A percentile compares a stretch with the other conserved stretches of the same genome.
Evolutionary conservation across 2,329 filamentous ascomycete genomes (phyloP).

Genomic region (Endocalyx cinctus): DNA sequence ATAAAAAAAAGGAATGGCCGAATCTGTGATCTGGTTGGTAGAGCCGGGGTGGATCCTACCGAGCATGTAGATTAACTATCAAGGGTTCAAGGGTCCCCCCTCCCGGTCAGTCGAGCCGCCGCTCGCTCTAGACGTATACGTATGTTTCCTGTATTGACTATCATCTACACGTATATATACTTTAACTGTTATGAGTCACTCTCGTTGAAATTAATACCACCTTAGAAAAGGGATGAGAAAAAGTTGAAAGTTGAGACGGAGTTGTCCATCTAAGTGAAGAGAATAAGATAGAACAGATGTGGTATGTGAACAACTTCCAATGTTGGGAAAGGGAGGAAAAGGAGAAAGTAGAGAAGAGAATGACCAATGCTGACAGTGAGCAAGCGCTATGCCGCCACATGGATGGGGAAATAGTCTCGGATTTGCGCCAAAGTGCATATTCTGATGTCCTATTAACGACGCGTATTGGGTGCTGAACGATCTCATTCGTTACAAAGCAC

Average conservation of each 20-base stretch:
- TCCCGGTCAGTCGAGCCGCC: conserved; percentile 3
- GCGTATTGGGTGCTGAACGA: conserved; percentile 23
- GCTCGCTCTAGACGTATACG: too few relatives aligned
- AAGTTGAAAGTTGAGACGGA: too few relatives aligned
- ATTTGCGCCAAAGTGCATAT: conserved; percentile 37
- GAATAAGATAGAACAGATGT: not conserved
- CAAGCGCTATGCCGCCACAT: too few relatives aligned
- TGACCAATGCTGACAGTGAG: conserved; percentile 6
- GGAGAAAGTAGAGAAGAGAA: not conserved
- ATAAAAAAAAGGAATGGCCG: conserved; percentile 29
- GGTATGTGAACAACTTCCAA: not conserved
- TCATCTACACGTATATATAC: too few relatives aligned
- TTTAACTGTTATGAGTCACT: too few relatives aligned
- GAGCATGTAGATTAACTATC: conserved; percentile 12
- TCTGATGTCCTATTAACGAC: conserved; percentile 35
- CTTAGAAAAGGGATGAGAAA: too few relatives aligned
- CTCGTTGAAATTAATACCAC: too few relatives aligned
- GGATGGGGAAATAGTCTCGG: conserved; percentile 34
- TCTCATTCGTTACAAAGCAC: conserved; percentile 30
- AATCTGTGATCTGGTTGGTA: conserved; percentile 27
- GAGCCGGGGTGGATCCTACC: conserved; percentile 21
- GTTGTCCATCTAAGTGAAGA: too few relatives aligned
- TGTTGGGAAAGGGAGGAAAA: not conserved
- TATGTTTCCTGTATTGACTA: too few relatives aligned
- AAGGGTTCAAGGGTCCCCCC: not conserved